These are phyloP conservation scores for Acacia crassicarpa DNA, from an alignment of 306 rosid genomes.

Conservation along the genomic window DNA sequence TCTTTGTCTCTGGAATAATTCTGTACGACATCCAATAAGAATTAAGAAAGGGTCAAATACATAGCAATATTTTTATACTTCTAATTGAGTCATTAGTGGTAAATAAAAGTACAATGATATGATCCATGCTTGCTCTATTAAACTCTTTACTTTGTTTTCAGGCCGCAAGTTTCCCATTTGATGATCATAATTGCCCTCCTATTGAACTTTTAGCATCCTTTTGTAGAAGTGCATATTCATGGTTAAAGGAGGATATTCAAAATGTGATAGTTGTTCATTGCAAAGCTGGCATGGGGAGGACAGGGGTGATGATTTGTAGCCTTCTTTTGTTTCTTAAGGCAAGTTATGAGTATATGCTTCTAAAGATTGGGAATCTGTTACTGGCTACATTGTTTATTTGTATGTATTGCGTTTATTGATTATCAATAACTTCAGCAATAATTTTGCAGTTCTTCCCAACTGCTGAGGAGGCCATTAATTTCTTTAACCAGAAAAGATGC, in stretches of 20 bases:
- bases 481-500: slow-evolving; percentile 89
- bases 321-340: slow-evolving; percentile 93
- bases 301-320: slow-evolving; percentile 93
- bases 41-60: not conserved
- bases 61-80: not conserved
- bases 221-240: slow-evolving; percentile 87
- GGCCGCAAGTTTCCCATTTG: slow-evolving; percentile 95
- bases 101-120: slow-evolving; percentile 23
- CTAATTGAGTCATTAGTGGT: not conserved
- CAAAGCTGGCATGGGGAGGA: slow-evolving; percentile 98
- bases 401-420: slow-evolving; percentile 16
- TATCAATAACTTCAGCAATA: slow-evolving; percentile 24
- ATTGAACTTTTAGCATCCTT: slow-evolving; percentile 77
- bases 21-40: not conserved
- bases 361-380: slow-evolving; percentile 20
- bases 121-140: slow-evolving; percentile 31
- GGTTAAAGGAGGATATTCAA: slow-evolving; percentile 95
- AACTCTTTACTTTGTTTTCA: slow-evolving; percentile 45
- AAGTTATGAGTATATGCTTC: slow-evolving; percentile 30
- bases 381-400: slow-evolving; percentile 1
- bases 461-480: slow-evolving; percentile 76
- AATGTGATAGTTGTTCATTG: slow-evolving; percentile 96
- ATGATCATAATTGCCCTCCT: slow-evolving; percentile 95
- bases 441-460: slow-evolving; percentile 79
- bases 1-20: slow-evolving; percentile 3